Base-by-base conservation (phyloP, 805 yeast species). In the Wickerhamomyces kurtzmanii region DNA sequence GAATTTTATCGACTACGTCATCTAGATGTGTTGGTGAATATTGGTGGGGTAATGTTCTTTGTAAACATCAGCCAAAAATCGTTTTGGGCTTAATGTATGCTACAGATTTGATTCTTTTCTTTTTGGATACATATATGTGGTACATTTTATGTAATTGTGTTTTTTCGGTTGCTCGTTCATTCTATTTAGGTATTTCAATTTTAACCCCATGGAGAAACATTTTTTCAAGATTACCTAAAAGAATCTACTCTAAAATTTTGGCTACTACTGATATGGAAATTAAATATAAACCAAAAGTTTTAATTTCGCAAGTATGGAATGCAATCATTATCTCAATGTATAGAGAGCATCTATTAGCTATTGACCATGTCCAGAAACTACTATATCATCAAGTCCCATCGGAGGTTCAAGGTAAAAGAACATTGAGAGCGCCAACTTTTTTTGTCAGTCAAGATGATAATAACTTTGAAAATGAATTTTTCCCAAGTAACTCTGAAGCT, bases 181-280 rank as follows among this genome's bases (percentile, higher is more conserved):
- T 91, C 72, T 91, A 89, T 70, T 71, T 93, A 59, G 99, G 99
- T 80, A 87, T 91, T 47, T 91, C 99, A 25, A 89, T 91, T 42
- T 75, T 87, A 68, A 91, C 99, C 23, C 99, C 99, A 38, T 91
- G 99, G 99, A 84, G 97, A 75, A 91, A 93, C 57, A 87, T 91
- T 45, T 91, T 89, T 69, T 78, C 96, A 30, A 79, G 99, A 61
- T 67, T 91, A 55, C 99, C 99, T 55, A 91, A 91, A 77, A 85
- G 99, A 76, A 85, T 91, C 43, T 93, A 91, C 69, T 85, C 96
- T 31, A 91, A 91, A 74, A 79, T 91, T 42, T 73, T 91, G 61
- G 97, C 97, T 26, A 91, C 99, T 20, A 83, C 95, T 42, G 97
- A 91, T 57, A 89, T 93, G 98, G 97, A 91, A 65, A 85, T 89